These are phyloP conservation scores for Plasmodium vivax DNA, from an alignment of 169 alveolate genomes.

Conservation along the genomic window DNA sequence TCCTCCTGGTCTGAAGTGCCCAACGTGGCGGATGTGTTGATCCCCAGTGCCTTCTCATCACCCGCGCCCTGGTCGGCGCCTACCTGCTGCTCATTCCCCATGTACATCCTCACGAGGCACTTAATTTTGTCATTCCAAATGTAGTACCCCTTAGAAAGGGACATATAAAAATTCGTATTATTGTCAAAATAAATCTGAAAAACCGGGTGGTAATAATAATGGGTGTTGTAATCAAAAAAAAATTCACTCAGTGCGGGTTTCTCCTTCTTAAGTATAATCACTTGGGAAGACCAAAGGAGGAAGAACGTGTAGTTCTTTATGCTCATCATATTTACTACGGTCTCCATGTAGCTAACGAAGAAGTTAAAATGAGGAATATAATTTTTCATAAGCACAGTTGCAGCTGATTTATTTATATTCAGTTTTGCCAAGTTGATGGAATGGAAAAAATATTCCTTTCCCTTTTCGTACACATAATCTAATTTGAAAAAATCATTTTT, in stretches of 20 bases:
- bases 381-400: conserved; percentile 26
- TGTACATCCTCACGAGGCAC: conserved; percentile 60
- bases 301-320: conserved; percentile 21
- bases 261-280: conserved; percentile 43
- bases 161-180: conserved; percentile 82
- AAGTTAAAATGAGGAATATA: conserved; percentile 57
- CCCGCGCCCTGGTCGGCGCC: background rate
- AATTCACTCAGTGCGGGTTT: conserved; percentile 52
- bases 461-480: conserved; percentile 62
- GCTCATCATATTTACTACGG: conserved; percentile 4
- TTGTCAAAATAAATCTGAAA: conserved; percentile 80
- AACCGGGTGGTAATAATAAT: conserved; percentile 61
- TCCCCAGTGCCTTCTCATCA: background rate
- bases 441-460: conserved; percentile 44
- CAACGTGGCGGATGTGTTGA: background rate
- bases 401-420: conserved; percentile 18
- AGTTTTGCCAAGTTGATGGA: conserved; percentile 44
- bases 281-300: conserved; percentile 59
- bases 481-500: conserved; percentile 48
- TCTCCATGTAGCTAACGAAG: conserved; percentile 60
- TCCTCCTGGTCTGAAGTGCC: background rate
- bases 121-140: conserved; percentile 76
- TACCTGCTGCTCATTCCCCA: conserved; percentile 23
- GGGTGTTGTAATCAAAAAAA: conserved; percentile 55
- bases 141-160: conserved; percentile 79